A percentile compares a stretch with the other conserved stretches of the same genome.
Conservation (phyloP, 2,329 filamentous ascomycete genomes). For the Colletotrichum musicola region DNA sequence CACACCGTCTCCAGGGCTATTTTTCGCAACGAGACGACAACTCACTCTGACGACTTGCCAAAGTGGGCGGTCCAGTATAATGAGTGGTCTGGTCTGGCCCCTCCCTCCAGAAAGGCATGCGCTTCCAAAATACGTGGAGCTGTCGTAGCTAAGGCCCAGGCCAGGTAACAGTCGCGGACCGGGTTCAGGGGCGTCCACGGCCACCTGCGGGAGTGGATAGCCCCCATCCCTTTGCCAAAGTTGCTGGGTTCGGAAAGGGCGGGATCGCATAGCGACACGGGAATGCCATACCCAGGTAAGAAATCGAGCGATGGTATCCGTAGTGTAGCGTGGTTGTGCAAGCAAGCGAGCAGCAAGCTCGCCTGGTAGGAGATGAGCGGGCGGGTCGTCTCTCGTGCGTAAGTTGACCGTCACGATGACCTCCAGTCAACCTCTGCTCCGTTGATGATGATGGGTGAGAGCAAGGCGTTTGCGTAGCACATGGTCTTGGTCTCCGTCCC, state of each 20-base stretch:
- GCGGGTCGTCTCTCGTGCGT: conserved; percentile 13
- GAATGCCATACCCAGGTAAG: conserved; percentile 5
- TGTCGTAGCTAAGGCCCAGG: conserved; percentile 16
- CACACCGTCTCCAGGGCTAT: conserved; percentile 17
- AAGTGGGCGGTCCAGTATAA: conserved; percentile 16
- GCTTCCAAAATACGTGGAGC: conserved; percentile 33
- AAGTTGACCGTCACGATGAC: conserved; percentile 4
- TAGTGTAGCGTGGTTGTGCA: too few species aligned
- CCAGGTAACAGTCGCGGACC: not conserved
- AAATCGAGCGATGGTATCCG: not conserved
- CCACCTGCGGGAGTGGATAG: conserved; percentile 30
- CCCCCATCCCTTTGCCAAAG: conserved; percentile 1
- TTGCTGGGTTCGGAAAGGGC: conserved; percentile 37
- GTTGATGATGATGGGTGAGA: not conserved
- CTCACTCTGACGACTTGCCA: not conserved
- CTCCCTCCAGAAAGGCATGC: conserved; percentile 8
- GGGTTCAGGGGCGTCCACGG: conserved; percentile 24
- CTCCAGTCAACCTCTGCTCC: too few species aligned
- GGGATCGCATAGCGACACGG: conserved; percentile 19
- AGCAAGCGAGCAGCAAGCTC: conserved; percentile 2
- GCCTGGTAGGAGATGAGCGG: conserved; percentile 12
- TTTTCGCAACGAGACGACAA: conserved; percentile 1
- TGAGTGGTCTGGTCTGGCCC: conserved; percentile 20
- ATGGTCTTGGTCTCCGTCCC: not conserved
- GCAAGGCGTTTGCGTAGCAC: conserved; percentile 14